These are phyloP conservation scores for Macrophomina pseudophaseolina DNA, from an alignment of 2,329 filamentous ascomycete genomes.

Conservation along the genomic window DNA sequence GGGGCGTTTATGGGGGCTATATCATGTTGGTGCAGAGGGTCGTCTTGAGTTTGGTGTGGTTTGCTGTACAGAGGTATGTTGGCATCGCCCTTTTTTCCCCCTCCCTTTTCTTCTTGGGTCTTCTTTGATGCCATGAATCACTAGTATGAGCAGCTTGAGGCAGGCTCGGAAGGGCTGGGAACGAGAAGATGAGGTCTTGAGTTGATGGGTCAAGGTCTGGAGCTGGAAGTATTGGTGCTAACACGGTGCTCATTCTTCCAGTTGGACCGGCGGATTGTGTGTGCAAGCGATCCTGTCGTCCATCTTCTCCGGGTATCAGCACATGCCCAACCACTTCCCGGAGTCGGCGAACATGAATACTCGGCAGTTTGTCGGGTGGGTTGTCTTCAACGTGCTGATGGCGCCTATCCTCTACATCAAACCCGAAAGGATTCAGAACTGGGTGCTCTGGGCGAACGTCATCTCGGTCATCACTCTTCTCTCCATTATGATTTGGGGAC, in stretches of 20 bases:
- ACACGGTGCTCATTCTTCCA: not conserved
- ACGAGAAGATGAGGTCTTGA: too few relatives aligned
- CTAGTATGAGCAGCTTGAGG: too few relatives aligned
- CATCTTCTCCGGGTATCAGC: constrained; percentile 43
- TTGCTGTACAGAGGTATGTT: constrained; percentile 41
- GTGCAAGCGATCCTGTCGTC: constrained; percentile 39
- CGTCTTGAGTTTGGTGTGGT: constrained; percentile 49
- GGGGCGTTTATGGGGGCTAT: constrained; percentile 50
- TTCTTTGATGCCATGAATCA: too few relatives aligned
- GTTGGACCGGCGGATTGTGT: constrained; percentile 44
- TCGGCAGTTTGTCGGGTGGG: constrained; percentile 41
- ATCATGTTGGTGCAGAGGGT: constrained; percentile 49
- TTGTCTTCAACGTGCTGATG: constrained; percentile 45
- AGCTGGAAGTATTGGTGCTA: too few relatives aligned
- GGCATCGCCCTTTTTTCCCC: too few relatives aligned
- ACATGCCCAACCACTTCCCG: constrained; percentile 43
- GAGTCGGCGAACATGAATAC: constrained; percentile 42
- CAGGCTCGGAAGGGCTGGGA: too few relatives aligned
- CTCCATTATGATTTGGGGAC: constrained; percentile 40
- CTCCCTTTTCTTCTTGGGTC: not conserved
- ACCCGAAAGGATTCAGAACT: constrained; percentile 48
- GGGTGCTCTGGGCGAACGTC: constrained; percentile 36
- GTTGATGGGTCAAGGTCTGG: too few relatives aligned
- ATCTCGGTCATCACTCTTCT: constrained; percentile 40
- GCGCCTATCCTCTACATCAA: constrained; percentile 51